Evolutionary conservation across 768 basidiomycete species (phyloP), one percentile per base, ranked within the genome.

Genomic region (Mycena maculata): DNA sequence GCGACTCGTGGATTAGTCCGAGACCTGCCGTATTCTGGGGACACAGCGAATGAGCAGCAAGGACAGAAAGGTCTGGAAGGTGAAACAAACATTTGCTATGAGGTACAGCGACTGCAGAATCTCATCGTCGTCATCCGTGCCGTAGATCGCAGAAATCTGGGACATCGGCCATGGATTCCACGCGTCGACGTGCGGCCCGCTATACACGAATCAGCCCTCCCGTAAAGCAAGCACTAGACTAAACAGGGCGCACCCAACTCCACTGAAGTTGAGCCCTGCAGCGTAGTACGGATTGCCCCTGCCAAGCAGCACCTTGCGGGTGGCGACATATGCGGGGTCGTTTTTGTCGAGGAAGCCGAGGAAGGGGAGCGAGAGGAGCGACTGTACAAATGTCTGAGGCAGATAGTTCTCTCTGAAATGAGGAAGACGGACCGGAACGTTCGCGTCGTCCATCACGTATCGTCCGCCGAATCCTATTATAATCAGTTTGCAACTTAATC

Each of bases 101-200:
- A 82, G 79, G 67, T 91, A 91, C 23, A 94, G 75, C 4, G 86
- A 83, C 15, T 83, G 76, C 65, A 88, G 48, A 48, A 94, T 93
- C 70, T 92, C 92, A 20, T 79, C 74, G 72, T 93, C 92, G 70
- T 92, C 81, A 74, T 93, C 88, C 11, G 90, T 90, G 3, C 92
- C 90, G 74, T 88, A 93, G 63, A 93, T 90, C 18, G 88, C 86
- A 27, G 87, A 87, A 45, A 94, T 87, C 58, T 88, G 90, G 25
- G 92, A 90, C 92, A 94, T 94, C 3, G 92, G 92, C 92, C 92
- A 93, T 49, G 91, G 91, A 74, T 91, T 83, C 86, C 86, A 90
- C 13, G 86, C 85, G 72, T 88, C 86, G 52, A 90, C 86, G 76
- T 94, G 92, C 38, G 92, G 92, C 4, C 92, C 92, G 33, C 92